phyloP scores from a whole-genome alignment of 78 protist species.

The Chrysochromulina tobinii region DNA sequence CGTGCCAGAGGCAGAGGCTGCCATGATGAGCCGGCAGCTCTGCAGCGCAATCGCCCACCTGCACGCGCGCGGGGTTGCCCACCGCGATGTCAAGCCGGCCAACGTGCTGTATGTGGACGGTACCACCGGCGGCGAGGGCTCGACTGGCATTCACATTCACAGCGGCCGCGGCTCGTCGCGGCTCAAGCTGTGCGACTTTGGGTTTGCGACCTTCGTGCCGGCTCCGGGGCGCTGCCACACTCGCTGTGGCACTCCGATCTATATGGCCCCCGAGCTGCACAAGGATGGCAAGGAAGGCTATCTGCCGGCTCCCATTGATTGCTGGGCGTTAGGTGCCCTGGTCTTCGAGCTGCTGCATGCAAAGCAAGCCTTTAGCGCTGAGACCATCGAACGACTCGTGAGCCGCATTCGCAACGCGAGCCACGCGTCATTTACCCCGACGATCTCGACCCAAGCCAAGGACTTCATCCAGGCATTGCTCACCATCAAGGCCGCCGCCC shows the following conservation, averaged over 20 bases:
- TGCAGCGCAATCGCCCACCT: constrained; percentile 77
- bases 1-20: constrained; percentile 71
- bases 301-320: background rate
- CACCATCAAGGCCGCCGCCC: no score
- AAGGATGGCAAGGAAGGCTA: no score
- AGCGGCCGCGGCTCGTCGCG: no score
- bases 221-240: background rate
- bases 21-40: constrained; percentile 76
- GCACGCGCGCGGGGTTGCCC: constrained; percentile 75
- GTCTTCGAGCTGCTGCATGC: background rate
- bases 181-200: constrained; percentile 47
- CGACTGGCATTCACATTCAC: no score
- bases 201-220: background rate
- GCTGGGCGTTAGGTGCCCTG: background rate
- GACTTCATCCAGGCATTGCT: no score
- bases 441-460: no score
- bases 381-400: background rate
- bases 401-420: background rate
- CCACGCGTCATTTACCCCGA: no score
- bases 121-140: constrained; percentile 56
- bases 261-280: background rate
- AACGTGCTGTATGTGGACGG: constrained; percentile 73
- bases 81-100: constrained; percentile 81
- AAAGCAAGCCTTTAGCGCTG: background rate
- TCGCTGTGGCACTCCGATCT: background rate